Evolutionary conservation across 1,284 basidiomycete species (phyloP), one percentile per base, ranked within the genome.

Genomic region (Prillingera fragicola): DNA sequence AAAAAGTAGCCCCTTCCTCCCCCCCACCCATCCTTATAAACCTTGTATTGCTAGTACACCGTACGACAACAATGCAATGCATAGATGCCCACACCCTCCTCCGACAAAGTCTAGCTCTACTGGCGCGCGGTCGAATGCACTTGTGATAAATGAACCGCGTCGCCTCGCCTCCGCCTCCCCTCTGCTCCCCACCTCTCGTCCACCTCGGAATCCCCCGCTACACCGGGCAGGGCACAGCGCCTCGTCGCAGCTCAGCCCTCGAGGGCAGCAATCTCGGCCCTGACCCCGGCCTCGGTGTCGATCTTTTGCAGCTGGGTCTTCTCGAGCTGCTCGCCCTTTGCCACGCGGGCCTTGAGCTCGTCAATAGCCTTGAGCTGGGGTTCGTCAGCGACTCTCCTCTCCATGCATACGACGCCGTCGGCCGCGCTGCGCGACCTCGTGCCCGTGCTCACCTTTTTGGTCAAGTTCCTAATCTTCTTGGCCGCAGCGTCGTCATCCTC

Each of bases 251-350:
- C 53, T 17, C 43, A 49, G 5, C 60, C 64, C n/a, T 59, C 75
- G 28, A 83, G 70, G 21, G 69, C 67, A 4, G 69, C 62, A 33
- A 96, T 80, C 73, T 95, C 91, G 63, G 81, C 81, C 56, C 81
- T 75, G 56, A 96, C 87, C 55, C 85, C 83, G 7, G 69, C 78
- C 73, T 95, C 90, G 8, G 82, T 82, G 31, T 91, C 87, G 58
- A 96, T 94, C 79, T 97, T 97, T 77, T 87, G 86, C 56, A 94
- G 70, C 73, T 97, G 92, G 19, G 91, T 96, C 48, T 83, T 84
- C 71, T 96, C 92, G 33, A 96, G 77, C 45, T 83, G 79, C 68
- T 96, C 91, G 2, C 92, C 92, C 35, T 84, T 80, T 60, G 80
- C 82, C 21, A 81, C 78, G 72, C 89, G 87, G 60, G 88, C 85